Percentiles rank a stretch among this genome's conserved stretches.
Evolutionary conservation across 257 asterid species (phyloP).

Genomic region (Scutellaria barbata): DNA sequence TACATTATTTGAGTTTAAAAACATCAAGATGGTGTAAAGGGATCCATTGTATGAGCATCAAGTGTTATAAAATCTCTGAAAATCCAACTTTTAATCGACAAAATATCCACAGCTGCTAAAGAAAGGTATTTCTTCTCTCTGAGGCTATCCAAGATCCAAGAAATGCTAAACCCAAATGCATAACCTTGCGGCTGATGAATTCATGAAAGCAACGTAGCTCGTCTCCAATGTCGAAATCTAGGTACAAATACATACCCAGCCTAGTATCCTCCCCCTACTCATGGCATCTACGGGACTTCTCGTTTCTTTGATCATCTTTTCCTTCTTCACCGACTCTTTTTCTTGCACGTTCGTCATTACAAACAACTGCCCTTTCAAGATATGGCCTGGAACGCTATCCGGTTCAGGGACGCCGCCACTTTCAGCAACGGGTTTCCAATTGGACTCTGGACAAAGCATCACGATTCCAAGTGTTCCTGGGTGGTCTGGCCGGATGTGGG

Average conservation of each 20-base stretch:
- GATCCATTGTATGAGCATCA: conserved; percentile 14
- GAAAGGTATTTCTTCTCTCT: conserved; percentile 62
- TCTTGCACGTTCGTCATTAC: conserved; percentile 56
- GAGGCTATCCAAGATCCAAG: conserved; percentile 62
- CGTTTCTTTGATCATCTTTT: conserved; percentile 32
- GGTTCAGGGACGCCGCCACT: conserved; percentile 74
- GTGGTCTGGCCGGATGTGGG: conserved; percentile 93
- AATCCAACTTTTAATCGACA: conserved; percentile 13
- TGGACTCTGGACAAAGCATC: conserved; percentile 63
- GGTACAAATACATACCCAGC: conserved; percentile 46
- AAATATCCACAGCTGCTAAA: conserved; percentile 32
- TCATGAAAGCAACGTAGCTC: conserved; percentile 43
- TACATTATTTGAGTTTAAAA: background rate
- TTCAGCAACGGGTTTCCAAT: conserved; percentile 71
- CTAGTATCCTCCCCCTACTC: conserved; percentile 35
- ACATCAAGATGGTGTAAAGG: background rate
- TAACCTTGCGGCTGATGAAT: conserved; percentile 55
- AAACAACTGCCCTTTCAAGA: conserved; percentile 69
- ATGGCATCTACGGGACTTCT: conserved; percentile 44
- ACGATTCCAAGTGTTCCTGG: conserved; percentile 57
- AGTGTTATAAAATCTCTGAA: conserved; percentile 2
- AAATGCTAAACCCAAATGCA: conserved; percentile 70
- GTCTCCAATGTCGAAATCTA: conserved; percentile 15
- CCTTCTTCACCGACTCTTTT: conserved; percentile 40
- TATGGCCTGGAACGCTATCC: conserved; percentile 87